A percentile compares a stretch with the other conserved stretches of the same genome.
These are phyloP conservation scores for Lichtheimia corymbifera DNA, from an alignment of 371 early-diverging fungal genomes.

Conservation along the genomic window DNA sequence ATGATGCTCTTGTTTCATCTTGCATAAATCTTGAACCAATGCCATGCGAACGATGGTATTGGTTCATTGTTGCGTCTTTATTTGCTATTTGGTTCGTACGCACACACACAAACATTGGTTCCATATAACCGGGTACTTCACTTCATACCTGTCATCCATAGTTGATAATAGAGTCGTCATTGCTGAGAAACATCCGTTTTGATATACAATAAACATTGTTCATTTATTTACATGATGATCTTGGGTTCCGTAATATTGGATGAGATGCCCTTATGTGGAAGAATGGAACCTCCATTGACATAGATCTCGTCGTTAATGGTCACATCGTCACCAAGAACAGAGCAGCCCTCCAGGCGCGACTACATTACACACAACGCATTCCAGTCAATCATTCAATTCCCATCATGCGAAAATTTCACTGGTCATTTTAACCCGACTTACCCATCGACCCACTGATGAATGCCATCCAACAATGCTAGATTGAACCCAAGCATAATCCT, in stretches of 20 bases:
- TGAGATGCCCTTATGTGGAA: constrained; percentile 93
- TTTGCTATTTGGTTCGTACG: too few species aligned
- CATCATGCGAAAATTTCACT: too few species aligned
- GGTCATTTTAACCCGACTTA: neutral
- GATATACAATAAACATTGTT: neutral
- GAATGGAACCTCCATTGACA: constrained; percentile 91
- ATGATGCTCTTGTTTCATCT: too few species aligned
- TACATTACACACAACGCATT: neutral
- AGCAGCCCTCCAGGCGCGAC: constrained; percentile 88
- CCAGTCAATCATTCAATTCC: too few species aligned
- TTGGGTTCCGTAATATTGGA: constrained; percentile 90
- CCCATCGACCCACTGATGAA: constrained; percentile 91
- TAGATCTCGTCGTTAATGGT: constrained; percentile 90
- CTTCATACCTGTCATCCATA: too few species aligned
- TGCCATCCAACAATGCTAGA: constrained; percentile 98
- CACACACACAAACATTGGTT: too few species aligned
- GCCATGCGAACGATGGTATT: too few species aligned
- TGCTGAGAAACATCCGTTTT: too few species aligned
- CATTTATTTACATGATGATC: constrained; percentile 87
- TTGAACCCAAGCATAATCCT: constrained; percentile 91
- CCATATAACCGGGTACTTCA: too few species aligned
- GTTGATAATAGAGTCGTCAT: too few species aligned
- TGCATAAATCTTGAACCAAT: too few species aligned
- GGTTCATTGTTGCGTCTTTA: too few species aligned
- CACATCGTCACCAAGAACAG: constrained; percentile 96